Conservation (phyloP, 331 rosid genomes). For the Acacia pycnantha region DNA sequence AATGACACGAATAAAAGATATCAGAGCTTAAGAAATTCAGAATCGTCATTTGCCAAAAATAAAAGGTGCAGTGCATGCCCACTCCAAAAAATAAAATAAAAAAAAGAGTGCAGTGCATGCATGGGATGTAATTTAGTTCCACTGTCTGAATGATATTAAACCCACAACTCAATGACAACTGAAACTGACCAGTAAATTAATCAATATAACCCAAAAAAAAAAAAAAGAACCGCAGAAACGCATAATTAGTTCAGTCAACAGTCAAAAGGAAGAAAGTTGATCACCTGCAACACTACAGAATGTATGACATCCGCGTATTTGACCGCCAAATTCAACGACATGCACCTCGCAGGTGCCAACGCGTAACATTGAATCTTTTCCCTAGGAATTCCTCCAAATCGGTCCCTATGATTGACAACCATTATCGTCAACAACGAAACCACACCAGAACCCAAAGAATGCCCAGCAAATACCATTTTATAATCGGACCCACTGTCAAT, state of each 20-base stretch:
- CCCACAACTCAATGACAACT: neutral
- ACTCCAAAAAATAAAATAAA: neutral
- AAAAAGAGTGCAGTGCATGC: neutral
- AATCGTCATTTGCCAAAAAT: neutral
- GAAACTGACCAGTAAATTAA: neutral
- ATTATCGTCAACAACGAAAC: slow-evolving; percentile 69
- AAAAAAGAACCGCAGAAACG: neutral
- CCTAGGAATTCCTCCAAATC: slow-evolving; percentile 70
- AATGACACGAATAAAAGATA: neutral
- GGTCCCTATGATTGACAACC: slow-evolving; percentile 62
- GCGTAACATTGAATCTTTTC: slow-evolving; percentile 68
- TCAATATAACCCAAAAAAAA: neutral
- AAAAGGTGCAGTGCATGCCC: neutral
- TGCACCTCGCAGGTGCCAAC: slow-evolving; percentile 87
- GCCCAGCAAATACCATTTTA: slow-evolving; percentile 77
- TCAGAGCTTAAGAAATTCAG: slow-evolving; percentile 5
- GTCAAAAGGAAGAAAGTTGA: neutral
- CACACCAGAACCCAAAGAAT: slow-evolving; percentile 91
- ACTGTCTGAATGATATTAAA: neutral
- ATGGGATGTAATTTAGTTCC: neutral
- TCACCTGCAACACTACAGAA: slow-evolving; percentile 83
- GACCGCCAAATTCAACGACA: slow-evolving; percentile 95
- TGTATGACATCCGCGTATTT: slow-evolving; percentile 84
- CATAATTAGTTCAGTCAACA: neutral
- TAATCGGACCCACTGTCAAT: slow-evolving; percentile 62